Conservation (phyloP, 2,329 filamentous ascomycete genomes). For the Fonsecaea erecta region DNA sequence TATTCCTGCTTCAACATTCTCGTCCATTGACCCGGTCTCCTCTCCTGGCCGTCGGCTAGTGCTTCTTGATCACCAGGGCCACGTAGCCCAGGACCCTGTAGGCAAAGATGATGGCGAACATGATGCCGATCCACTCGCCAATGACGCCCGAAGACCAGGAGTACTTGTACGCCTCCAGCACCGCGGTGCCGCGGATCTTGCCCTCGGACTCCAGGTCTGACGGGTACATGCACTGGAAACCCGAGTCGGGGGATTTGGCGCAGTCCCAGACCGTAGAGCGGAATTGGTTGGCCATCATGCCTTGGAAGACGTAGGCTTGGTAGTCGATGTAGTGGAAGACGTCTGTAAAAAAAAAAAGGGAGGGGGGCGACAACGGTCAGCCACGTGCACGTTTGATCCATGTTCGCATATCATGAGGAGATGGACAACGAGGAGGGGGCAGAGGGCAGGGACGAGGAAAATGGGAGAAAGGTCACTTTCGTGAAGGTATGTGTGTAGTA, state of each 20-base stretch:
- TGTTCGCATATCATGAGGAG: neutral
- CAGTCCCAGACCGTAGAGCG: conserved; percentile 67
- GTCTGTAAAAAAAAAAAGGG: conserved; percentile 45
- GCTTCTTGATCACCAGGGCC: conserved; percentile 26
- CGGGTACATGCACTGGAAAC: conserved; percentile 72
- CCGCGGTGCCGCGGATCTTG: conserved; percentile 70
- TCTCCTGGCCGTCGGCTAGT: conserved; percentile 14
- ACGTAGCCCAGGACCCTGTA: conserved; percentile 64
- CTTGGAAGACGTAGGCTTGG: conserved; percentile 77
- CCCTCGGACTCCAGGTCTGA: conserved; percentile 67
- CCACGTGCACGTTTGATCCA: neutral
- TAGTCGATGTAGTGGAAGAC: conserved; percentile 90
- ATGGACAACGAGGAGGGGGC: neutral
- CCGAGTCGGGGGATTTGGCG: conserved; percentile 40
- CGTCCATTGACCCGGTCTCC: no score
- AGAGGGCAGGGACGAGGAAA: neutral
- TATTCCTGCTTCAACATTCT: no score
- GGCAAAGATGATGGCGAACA: conserved; percentile 74
- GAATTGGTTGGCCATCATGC: conserved; percentile 94
- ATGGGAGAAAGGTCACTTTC: neutral
- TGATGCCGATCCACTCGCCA: conserved; percentile 75
- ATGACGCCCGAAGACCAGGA: conserved; percentile 62
- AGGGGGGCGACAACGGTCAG: neutral
- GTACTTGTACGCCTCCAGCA: conserved; percentile 74
- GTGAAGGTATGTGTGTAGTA: no score